Evolutionary conservation across 108 stramenopile species (phyloP).

Genomic region (Phaeodactylum tricornutum): DNA sequence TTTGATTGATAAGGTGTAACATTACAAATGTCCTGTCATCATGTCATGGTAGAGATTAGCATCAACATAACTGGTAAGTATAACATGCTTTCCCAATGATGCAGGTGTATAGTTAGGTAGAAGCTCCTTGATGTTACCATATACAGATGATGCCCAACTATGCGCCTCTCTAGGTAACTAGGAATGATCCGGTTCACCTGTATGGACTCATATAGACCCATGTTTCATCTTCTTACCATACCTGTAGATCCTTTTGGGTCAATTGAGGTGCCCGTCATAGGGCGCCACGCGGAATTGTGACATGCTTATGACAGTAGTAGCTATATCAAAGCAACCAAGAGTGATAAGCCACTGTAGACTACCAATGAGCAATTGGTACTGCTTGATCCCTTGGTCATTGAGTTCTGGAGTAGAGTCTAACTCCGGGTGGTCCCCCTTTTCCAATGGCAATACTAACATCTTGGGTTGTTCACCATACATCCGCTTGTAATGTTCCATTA

Average conservation of each 20-base stretch:
- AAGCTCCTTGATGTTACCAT: slow-evolving; percentile 7
- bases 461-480: slow-evolving; percentile 24
- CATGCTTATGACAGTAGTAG: slow-evolving; percentile 9
- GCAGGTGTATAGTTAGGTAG: slow-evolving; percentile 4
- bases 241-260: slow-evolving; percentile 15
- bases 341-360: slow-evolving; percentile 11
- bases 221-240: slow-evolving; percentile 15
- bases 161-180: neutral
- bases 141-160: slow-evolving; percentile 2
- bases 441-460: slow-evolving; percentile 1
- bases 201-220: slow-evolving; percentile 4
- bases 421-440: slow-evolving; percentile 18
- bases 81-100: slow-evolving; percentile 6
- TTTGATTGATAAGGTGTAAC: slow-evolving; percentile 6
- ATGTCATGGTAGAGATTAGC: slow-evolving; percentile 12
- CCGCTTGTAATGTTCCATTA: slow-evolving; percentile 3
- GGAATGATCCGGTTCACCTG: neutral
- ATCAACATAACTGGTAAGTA: slow-evolving; percentile 5
- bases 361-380: slow-evolving; percentile 19
- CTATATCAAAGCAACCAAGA: slow-evolving; percentile 19
- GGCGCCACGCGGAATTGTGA: slow-evolving; percentile 18
- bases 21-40: slow-evolving; percentile 8
- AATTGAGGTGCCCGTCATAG: slow-evolving; percentile 18
- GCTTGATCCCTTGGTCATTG: neutral
- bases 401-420: slow-evolving; percentile 4